Percentiles rank a stretch among this genome's conserved stretches.
Conservation (phyloP, 1,139 yeast species). For the Zygosaccharomyces pseudobailii region DNA sequence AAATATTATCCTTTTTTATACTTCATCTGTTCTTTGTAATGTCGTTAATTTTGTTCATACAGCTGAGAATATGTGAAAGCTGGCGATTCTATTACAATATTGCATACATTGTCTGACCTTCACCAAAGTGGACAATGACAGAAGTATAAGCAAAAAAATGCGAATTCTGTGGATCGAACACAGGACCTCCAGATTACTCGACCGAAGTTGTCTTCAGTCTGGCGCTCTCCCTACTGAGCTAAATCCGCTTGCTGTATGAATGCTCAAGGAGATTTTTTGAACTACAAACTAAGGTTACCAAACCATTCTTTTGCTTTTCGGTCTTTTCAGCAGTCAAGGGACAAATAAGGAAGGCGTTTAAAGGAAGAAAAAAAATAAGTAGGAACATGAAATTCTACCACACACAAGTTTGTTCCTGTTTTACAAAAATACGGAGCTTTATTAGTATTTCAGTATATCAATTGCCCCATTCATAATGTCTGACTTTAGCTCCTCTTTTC, state of each 20-base stretch:
- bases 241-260: conserved; percentile 16
- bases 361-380: no score
- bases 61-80: no score
- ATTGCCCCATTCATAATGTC: conserved; percentile 17
- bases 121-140: no score
- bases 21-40: no score
- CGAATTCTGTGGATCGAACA: conserved; percentile 92
- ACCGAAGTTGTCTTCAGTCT: conserved; percentile 27
- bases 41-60: no score
- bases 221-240: conserved; percentile 34
- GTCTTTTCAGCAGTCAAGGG: neutral
- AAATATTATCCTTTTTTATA: no score
- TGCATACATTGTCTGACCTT: no score
- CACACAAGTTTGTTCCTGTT: neutral
- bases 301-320: neutral
- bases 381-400: neutral
- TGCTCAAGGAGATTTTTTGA: neutral
- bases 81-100: no score
- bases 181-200: conserved; percentile 74
- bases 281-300: neutral
- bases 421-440: neutral
- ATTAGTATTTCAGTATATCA: neutral
- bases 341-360: neutral
- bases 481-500: conserved; percentile 23
- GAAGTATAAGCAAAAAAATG: conserved; percentile 37